phyloP scores from a whole-genome alignment of 257 asterid genomes.

The Solanum piurae region DNA sequence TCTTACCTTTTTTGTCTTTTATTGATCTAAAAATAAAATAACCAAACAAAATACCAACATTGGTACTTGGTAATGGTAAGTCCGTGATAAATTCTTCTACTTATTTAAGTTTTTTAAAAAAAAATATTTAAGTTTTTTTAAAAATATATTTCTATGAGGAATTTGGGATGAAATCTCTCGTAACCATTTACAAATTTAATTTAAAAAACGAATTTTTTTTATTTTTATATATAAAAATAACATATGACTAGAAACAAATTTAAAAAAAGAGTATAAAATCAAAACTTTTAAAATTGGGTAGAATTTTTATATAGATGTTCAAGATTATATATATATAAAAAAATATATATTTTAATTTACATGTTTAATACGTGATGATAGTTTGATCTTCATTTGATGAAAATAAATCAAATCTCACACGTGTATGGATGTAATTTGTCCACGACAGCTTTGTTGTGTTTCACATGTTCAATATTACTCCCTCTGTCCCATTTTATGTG shows the following conservation, averaged over 20 bases:
- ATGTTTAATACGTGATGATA: neutral
- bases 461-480: constrained; percentile 6
- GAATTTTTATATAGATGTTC: no score
- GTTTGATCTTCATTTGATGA: constrained; percentile 12
- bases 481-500: no score
- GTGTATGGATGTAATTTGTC: constrained; percentile 14
- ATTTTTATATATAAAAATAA: no score
- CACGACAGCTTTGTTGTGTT: constrained; percentile 3
- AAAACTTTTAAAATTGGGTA: no score
- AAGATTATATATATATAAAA: no score
- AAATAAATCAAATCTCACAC: neutral
- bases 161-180: neutral
- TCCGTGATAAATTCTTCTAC: neutral
- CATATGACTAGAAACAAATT: neutral
- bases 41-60: neutral
- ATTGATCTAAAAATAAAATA: no score
- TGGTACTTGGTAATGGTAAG: neutral
- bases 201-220: no score
- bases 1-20: no score
- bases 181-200: neutral
- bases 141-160: no score
- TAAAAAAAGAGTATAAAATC: no score
- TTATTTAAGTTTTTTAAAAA: no score
- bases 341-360: no score
- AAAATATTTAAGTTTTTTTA: neutral